Evolutionary conservation across 768 basidiomycete species (phyloP), one percentile per base, ranked within the genome.

Genomic region (Daedaleopsis sinensis): DNA sequence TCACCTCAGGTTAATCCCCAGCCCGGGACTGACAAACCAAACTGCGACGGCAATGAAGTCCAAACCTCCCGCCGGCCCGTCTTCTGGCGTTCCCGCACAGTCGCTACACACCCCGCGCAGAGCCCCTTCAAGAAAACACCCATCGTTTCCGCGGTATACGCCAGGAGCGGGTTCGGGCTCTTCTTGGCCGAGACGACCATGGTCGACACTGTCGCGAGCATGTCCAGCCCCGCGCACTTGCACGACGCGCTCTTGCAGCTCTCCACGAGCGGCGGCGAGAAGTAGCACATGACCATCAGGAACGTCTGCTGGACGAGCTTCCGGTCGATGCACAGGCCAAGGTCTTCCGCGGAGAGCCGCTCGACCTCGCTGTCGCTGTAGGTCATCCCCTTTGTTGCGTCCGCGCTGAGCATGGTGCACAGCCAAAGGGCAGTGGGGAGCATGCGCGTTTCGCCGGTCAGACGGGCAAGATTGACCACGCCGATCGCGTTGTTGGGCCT

Each of bases 401-500:
- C 37, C 36, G 18, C 37, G 11, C 19, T 37, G 19, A 39, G 9
- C 18, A 18, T n/a, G 21, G 16, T n/a, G 21, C 52, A 53, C 4
- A 38, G 8, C 35, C 16, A 18, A 1, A 42, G 18, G 3, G 52
- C 50, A 5, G 32, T 18, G 18, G 50, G 52, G 19, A 53, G 37
- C 3, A 53, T n/a, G 12, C 36, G 8, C 1, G 11, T 11, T n/a
- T 42, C 21, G 4, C 21, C 8, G 8, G 52, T 53, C 16, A 53
- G 21, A 15, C 37, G 55, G 18, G 36, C 46, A 21, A 56, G 21
- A 37, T 53, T 53, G n/a, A 53, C 52, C 37, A 53, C 52, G 10
- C 52, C 36, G 38, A 53, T 53, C 15, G 52, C 52, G n/a, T n/a
- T n/a, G n/a, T n/a, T n/a, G n/a, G n/a, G n/a, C n/a, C n/a, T n/a